Base-by-base conservation (phyloP, 192 early-diverging fungal species). In the Gaertneriomyces sp. region DNA sequence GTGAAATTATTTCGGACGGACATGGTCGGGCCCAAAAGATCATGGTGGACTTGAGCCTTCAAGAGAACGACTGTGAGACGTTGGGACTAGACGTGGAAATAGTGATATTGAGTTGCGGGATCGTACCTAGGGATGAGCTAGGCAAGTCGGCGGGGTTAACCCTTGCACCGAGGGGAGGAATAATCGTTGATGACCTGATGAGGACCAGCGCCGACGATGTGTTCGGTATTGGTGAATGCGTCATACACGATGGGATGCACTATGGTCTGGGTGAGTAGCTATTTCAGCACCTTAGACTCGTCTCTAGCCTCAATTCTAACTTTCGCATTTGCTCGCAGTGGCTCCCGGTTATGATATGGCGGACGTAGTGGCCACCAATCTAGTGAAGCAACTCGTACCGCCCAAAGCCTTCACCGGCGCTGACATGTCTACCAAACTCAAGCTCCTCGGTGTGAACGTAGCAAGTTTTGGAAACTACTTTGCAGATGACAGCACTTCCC, bases 341-440 rank as follows among this genome's bases (percentile, higher is more conserved):
- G 86, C 79, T 11, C 87, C 87, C 11, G 88, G 87, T 55, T 84
- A 87, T 33, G 87, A 89, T 25, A 88, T 88, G 87, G 87, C 87
- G 9, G 83, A 84, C n/a, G 69, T 88, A 16, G 80, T 86, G 14
- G 83, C 87, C 1, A 68, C 60, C 16, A 82, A 83, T 60, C 58
- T 88, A 19, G 46, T 71, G 6, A 43, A 42, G 5, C 63, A 60
- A 39, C 8, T 25, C 53, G 7, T 11, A 7, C 47, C 47, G 12
- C 38, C 66, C 52, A 20, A 42, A 12, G 9, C 39, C 44, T 87
- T 87, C 58, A 85, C 68, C n/a, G 68, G 70, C 5, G 76, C 79
- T 45, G 87, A 88, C 63, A 72, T 88, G 73, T 86, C 83, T 38
- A 85, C 88, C 7, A 89, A 89, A 68, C 77, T 88, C 10, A 88